Evolutionary conservation across 148 eudicot species (phyloP).

Genomic region (Rhododendron kiyosumense): DNA sequence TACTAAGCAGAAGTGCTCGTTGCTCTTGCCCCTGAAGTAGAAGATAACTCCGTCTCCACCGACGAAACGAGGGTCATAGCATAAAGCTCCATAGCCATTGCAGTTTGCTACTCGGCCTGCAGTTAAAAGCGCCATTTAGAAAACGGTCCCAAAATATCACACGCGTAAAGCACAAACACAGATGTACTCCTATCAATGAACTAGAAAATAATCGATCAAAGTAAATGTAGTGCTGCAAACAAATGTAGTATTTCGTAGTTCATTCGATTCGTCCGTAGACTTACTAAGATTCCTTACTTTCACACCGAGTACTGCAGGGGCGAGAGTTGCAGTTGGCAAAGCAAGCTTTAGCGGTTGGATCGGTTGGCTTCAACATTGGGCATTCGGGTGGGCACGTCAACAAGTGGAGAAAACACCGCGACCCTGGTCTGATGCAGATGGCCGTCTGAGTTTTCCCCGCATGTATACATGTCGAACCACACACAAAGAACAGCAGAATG

Average conservation of each 20-base stretch:
- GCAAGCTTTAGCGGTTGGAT: background rate
- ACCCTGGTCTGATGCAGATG: background rate
- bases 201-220: background rate
- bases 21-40: slow-evolving; percentile 36
- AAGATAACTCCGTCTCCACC: slow-evolving; percentile 37
- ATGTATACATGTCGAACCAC: background rate
- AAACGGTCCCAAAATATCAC: background rate
- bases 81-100: slow-evolving; percentile 30
- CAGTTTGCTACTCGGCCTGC: slow-evolving; percentile 18
- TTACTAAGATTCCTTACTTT: background rate
- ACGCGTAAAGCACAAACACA: background rate
- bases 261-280: background rate
- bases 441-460: background rate
- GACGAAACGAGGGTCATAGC: slow-evolving; percentile 37
- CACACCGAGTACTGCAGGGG: background rate
- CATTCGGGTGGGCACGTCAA: background rate
- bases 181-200: background rate
- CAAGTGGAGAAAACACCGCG: background rate
- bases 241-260: background rate
- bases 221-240: background rate
- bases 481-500: background rate
- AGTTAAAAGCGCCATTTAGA: background rate
- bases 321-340: background rate
- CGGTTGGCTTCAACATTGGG: background rate
- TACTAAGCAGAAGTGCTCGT: slow-evolving; percentile 30